Percentiles rank a stretch among this genome's conserved stretches.
Conservation (phyloP, 768 basidiomycete genomes). For the Scleroderma bovista region DNA sequence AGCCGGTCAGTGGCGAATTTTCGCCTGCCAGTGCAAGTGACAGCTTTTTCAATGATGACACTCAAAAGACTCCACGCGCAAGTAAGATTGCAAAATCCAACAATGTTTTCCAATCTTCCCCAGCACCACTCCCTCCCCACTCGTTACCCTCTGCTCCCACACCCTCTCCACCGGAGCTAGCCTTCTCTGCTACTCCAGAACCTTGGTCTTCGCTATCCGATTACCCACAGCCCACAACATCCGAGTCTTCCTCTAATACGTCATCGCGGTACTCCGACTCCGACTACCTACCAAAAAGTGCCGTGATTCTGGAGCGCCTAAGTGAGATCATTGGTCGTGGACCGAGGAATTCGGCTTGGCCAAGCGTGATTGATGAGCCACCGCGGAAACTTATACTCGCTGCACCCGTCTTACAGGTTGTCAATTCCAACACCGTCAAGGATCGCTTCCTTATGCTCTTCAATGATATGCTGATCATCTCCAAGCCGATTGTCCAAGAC, state of each 20-base stretch:
- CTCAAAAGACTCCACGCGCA: slow-evolving; percentile 30
- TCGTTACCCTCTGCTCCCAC: slow-evolving; percentile 34
- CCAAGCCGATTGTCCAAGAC: slow-evolving; percentile 79
- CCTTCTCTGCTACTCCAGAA: slow-evolving; percentile 66
- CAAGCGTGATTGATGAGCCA: slow-evolving; percentile 73
- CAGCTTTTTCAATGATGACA: slow-evolving; percentile 23
- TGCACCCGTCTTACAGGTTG: slow-evolving; percentile 88
- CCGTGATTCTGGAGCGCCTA: slow-evolving; percentile 58
- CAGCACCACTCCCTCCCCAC: slow-evolving; percentile 16
- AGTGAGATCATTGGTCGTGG: slow-evolving; percentile 66
- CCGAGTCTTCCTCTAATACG: slow-evolving; percentile 70
- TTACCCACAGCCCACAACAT: slow-evolving; percentile 63
- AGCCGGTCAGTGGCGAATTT: slow-evolving; percentile 21
- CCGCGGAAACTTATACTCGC: slow-evolving; percentile 82
- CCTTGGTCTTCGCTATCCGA: slow-evolving; percentile 73
- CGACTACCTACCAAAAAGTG: slow-evolving; percentile 40
- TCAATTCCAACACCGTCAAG: slow-evolving; percentile 90
- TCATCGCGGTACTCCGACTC: slow-evolving; percentile 70
- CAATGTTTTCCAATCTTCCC: slow-evolving; percentile 14
- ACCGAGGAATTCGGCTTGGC: slow-evolving; percentile 52
- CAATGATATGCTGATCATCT: slow-evolving; percentile 88
- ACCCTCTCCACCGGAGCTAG: slow-evolving; percentile 49
- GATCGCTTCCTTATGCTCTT: slow-evolving; percentile 97
- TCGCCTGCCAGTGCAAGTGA: slow-evolving; percentile 25
- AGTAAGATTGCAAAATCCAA: slow-evolving; percentile 29